Conservation (phyloP, 2,329 filamentous ascomycete species). For the Penicillium sp. region DNA sequence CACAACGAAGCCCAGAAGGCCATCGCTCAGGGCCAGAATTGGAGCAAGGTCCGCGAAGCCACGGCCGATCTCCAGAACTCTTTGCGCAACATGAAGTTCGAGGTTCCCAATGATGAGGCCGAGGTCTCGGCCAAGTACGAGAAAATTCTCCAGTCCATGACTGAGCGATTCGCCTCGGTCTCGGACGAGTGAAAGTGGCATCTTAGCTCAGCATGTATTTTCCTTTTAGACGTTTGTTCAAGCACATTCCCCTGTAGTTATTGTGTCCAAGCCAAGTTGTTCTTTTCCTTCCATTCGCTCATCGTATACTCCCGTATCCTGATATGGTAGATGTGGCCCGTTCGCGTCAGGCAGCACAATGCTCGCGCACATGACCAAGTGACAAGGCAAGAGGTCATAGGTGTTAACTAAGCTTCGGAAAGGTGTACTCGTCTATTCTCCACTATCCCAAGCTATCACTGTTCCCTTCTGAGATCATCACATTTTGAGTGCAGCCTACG, state of each 20-base stretch:
- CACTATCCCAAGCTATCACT: background rate
- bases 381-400: background rate
- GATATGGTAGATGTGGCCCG: background rate
- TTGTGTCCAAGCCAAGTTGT: conserved; percentile 18
- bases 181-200: conserved; percentile 71
- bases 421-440: background rate
- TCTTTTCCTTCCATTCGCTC: conserved; percentile 9
- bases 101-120: conserved; percentile 81
- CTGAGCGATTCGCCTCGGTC: conserved; percentile 95
- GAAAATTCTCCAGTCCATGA: conserved; percentile 83
- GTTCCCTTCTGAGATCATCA: background rate
- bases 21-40: conserved; percentile 82
- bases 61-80: conserved; percentile 81
- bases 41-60: conserved; percentile 87
- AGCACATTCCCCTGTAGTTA: conserved; percentile 40
- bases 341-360: conserved; percentile 5
- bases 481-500: conserved; percentile 3
- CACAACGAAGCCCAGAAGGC: conserved; percentile 97
- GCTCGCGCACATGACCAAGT: background rate
- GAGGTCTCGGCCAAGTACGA: conserved; percentile 89
- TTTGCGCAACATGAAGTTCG: conserved; percentile 93
- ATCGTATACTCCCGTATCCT: conserved; percentile 4
- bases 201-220: conserved; percentile 21
- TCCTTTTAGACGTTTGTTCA: conserved; percentile 27
- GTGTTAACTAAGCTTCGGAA: background rate